Percentiles rank a stretch among this genome's conserved stretches.
Conservation (phyloP, 352 stramenopile species). For the Phytophthora ohioensis region DNA sequence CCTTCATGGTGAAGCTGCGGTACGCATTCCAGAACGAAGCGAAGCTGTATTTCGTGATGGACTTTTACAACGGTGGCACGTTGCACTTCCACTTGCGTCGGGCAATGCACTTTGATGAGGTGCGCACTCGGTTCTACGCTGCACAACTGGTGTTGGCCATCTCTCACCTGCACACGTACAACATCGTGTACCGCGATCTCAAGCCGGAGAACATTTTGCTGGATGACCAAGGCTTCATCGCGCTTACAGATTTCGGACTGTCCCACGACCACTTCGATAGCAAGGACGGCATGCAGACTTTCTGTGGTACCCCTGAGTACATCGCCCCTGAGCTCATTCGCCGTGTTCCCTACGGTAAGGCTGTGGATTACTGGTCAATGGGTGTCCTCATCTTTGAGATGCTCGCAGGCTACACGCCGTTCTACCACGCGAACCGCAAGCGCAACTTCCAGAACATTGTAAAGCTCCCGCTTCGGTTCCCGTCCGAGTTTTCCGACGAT, state of each 20-base stretch:
- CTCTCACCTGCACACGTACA: conserved; percentile 85
- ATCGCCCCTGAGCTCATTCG: conserved; percentile 86
- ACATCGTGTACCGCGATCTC: conserved; percentile 89
- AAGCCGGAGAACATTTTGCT: conserved; percentile 91
- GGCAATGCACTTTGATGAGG: conserved; percentile 76
- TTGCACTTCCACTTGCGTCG: conserved; percentile 85
- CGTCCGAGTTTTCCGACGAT: conserved; percentile 80
- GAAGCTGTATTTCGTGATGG: conserved; percentile 92
- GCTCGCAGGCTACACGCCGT: conserved; percentile 81
- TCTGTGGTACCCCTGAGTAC: conserved; percentile 88
- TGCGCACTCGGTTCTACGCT: conserved; percentile 77
- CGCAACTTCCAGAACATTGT: conserved; percentile 92
- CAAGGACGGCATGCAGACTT: conserved; percentile 83
- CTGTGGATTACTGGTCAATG: conserved; percentile 91
- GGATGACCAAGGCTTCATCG: conserved; percentile 85
- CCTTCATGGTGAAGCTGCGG: conserved; percentile 87
- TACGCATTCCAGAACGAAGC: conserved; percentile 88
- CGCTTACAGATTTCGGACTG: conserved; percentile 91
- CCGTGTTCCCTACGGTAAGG: conserved; percentile 73
- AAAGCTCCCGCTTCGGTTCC: conserved; percentile 75
- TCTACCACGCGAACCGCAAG: conserved; percentile 81
- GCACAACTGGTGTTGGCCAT: conserved; percentile 86
- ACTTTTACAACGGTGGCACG: conserved; percentile 90
- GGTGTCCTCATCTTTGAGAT: conserved; percentile 90
- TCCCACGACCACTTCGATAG: conserved; percentile 82